Evolutionary conservation across 495 filamentous ascomycete genomes (phyloP), one percentile per base, ranked within the genome.

Genomic region (Tuber indicum): DNA sequence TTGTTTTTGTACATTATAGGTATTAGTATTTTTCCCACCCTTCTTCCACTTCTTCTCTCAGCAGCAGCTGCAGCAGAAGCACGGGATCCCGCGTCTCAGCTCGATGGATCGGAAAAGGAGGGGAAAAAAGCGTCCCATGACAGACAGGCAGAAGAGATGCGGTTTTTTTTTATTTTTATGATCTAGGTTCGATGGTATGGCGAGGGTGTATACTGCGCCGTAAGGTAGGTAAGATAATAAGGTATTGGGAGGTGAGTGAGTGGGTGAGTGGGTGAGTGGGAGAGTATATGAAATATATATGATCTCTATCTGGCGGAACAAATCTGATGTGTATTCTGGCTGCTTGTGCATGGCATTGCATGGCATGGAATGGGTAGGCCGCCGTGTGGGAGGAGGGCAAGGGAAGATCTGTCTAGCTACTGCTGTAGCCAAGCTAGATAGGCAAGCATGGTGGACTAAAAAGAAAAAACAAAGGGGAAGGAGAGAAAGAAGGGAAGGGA

Each of bases 1-100:
- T 80, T 66, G n/a, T n/a, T n/a, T 81, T 74, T 76, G 71, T 76
- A 74, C n/a, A 80, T 46, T 81, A 76, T 80, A 74, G 77, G 75
- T 81, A 81, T 81, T 81, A 81, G 79, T 81, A 74, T 80, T 76
- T 45, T 74, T 75, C 75, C 71, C 66, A 39, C 44, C 32, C 10
- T 44, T 62, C 17, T 70, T 70, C 49, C 47, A 76, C 76, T 80
- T 76, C 75, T 75, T 73, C 12, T 36, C 26, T 66, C 58, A 16
- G 58, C 52, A 58, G n/a, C 58, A 66, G 58, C 32, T 0, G 32
- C 26, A 66, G 58, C 58, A 66, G 58, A 36, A 66, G 58, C 58
- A 66, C 26, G 58, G 5, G 58, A 66, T 66, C 58, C 10, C 14
- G 58, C 52, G 58, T 66, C 9, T 66, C 58, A 66, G 58, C 58